Percentiles rank a stretch among this genome's conserved stretches.
Evolutionary conservation across 2,329 filamentous ascomycete genomes (phyloP).

Genomic region (Talaromyces verruculosus): DNA sequence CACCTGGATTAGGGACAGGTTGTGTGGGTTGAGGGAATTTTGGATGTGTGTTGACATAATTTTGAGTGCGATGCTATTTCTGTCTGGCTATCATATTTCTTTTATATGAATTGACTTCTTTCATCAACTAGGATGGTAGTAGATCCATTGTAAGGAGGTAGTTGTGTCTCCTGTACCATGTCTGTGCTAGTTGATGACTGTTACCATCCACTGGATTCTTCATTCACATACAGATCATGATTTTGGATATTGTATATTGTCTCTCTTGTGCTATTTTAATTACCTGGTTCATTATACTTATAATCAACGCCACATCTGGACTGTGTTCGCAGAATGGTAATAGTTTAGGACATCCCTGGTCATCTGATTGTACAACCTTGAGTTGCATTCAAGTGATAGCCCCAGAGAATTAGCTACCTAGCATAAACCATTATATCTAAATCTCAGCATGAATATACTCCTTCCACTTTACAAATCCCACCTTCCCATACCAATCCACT

Average conservation of each 20-base stretch:
- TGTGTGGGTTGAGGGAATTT: too few relatives aligned
- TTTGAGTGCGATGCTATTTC: too few relatives aligned
- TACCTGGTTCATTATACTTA: not conserved
- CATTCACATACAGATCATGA: not conserved
- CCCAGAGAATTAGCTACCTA: too few relatives aligned
- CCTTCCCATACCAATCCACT: slow-evolving; percentile 47
- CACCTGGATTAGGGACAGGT: not conserved
- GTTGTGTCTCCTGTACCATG: not conserved
- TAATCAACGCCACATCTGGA: not conserved
- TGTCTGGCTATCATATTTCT: too few relatives aligned
- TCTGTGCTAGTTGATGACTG: not conserved
- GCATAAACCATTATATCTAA: not conserved
- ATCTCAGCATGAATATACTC: slow-evolving; percentile 41
- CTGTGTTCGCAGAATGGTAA: not conserved
- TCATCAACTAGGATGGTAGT: not conserved
- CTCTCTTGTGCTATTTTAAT: not conserved
- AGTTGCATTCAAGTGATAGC: not conserved
- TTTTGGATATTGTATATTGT: not conserved
- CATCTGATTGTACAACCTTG: not conserved
- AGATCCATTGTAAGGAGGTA: not conserved
- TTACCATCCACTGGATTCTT: not conserved
- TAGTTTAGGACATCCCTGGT: not conserved
- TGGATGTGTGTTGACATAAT: not conserved
- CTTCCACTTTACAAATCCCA: slow-evolving; percentile 43
- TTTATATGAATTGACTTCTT: not conserved